Evolutionary conservation across 1,284 basidiomycete genomes (phyloP).

Genomic region (Sanguinoderma infundibulare): DNA sequence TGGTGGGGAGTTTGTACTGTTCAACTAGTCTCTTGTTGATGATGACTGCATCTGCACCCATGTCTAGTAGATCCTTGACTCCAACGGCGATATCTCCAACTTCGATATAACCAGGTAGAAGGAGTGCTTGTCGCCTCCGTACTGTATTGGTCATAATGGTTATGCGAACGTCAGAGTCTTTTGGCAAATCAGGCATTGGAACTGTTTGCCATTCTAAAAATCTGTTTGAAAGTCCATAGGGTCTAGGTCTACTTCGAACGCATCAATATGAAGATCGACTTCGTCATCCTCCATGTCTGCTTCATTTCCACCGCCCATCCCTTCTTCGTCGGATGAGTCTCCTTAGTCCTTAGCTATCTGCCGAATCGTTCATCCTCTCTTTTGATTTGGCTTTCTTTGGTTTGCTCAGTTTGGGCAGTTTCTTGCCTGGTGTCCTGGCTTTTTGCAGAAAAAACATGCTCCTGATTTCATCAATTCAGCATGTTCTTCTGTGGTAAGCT

Average conservation of each 20-base stretch:
- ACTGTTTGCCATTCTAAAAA: too few relatives aligned
- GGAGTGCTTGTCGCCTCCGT: not conserved
- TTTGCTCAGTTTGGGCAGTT: not conserved
- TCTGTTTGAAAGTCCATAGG: not conserved
- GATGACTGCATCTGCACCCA: not conserved
- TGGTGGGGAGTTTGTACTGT: not conserved
- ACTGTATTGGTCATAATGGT: not conserved
- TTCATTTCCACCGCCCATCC: not conserved
- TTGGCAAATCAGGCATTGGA: not conserved
- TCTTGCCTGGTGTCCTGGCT: not conserved
- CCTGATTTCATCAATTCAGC: not conserved
- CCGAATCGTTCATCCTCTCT: too few relatives aligned
- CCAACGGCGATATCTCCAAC: not conserved
- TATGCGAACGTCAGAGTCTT: not conserved
- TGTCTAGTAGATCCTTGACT: not conserved
- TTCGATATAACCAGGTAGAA: not conserved
- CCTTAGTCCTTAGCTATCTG: too few relatives aligned
- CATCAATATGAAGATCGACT: not conserved
- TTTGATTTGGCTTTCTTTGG: not conserved
- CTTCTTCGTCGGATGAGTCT: too few relatives aligned
- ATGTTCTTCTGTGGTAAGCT: not conserved
- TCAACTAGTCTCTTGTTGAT: not conserved
- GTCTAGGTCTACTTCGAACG: not conserved
- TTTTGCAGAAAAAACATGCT: not conserved
- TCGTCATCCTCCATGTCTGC: not conserved